These are phyloP conservation scores for Rhodofomes roseus DNA, from an alignment of 1,284 basidiomycete species.

Conservation along the genomic window DNA sequence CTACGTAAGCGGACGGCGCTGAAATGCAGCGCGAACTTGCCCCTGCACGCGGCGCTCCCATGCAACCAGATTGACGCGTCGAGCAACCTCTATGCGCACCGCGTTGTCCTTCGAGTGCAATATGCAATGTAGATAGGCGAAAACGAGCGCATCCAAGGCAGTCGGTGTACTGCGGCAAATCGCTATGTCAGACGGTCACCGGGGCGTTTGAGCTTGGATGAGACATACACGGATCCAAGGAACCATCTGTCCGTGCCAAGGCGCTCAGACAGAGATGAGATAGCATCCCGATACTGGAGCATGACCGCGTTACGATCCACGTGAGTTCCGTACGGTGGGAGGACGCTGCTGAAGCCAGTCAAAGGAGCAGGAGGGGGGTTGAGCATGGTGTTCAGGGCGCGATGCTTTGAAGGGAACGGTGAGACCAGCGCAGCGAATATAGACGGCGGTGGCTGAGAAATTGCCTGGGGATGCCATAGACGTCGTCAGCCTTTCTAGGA, in stretches of 20 bases:
- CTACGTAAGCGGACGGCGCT: slow-evolving; percentile 2
- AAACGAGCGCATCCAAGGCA: slow-evolving; percentile 71
- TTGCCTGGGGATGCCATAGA: slow-evolving; percentile 33
- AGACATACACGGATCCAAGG: slow-evolving; percentile 63
- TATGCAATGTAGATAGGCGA: slow-evolving; percentile 72
- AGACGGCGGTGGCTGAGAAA: slow-evolving; percentile 41
- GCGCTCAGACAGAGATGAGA: slow-evolving; percentile 66
- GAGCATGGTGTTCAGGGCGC: slow-evolving; percentile 39
- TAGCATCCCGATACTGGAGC: slow-evolving; percentile 64
- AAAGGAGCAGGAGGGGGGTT: slow-evolving; percentile 63
- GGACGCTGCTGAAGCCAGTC: slow-evolving; percentile 59
- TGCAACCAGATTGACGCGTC: slow-evolving; percentile 67
- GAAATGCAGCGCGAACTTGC: slow-evolving; percentile 55
- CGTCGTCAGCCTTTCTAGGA: no score
- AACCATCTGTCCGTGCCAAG: slow-evolving; percentile 76
- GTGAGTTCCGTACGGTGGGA: slow-evolving; percentile 57
- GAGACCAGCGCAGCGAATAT: slow-evolving; percentile 33
- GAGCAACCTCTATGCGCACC: slow-evolving; percentile 58
- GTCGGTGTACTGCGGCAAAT: slow-evolving; percentile 55
- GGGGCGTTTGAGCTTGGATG: slow-evolving; percentile 7
- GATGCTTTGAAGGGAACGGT: slow-evolving; percentile 31
- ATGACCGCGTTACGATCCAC: slow-evolving; percentile 47
- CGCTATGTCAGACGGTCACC: background rate
- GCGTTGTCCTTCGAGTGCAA: slow-evolving; percentile 48
- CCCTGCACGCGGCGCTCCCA: slow-evolving; percentile 70